phyloP scores from a whole-genome alignment of 108 stramenopile genomes.

The Cyclotella cryptica region DNA sequence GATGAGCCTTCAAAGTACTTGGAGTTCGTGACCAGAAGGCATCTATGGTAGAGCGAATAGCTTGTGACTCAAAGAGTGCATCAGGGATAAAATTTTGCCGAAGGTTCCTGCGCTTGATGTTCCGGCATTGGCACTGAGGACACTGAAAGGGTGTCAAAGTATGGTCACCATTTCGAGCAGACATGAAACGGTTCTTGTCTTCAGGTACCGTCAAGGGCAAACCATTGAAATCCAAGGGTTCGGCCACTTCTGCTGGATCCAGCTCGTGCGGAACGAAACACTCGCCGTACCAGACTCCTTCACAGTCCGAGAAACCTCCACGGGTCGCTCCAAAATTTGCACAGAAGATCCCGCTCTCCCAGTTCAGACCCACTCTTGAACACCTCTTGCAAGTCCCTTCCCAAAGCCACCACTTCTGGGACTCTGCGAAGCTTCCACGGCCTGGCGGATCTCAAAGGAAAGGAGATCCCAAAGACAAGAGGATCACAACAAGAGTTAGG shows the following conservation, averaged over 20 bases:
- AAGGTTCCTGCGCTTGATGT: slow-evolving; percentile 15
- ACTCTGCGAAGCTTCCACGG: slow-evolving; percentile 26
- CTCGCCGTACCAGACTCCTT: slow-evolving; percentile 11
- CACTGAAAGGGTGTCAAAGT: slow-evolving; percentile 16
- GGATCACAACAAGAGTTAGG: no score
- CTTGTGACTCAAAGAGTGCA: slow-evolving; percentile 2
- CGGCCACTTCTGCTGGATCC: background rate
- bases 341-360: no score
- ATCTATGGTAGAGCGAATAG: slow-evolving; percentile 9
- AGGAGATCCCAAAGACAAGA: slow-evolving; percentile 32
- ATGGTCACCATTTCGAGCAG: no score
- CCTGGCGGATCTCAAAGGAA: slow-evolving; percentile 19
- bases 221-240: slow-evolving; percentile 17
- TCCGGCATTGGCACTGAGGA: slow-evolving; percentile 17
- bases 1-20: background rate
- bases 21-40: slow-evolving; percentile 17
- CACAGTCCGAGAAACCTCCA: slow-evolving; percentile 1
- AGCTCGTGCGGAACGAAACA: slow-evolving; percentile 15
- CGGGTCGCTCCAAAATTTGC: no score
- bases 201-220: no score
- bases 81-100: background rate
- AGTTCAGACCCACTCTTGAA: no score
- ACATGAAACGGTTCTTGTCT: no score
- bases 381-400: slow-evolving; percentile 7
- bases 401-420: slow-evolving; percentile 10